Evolutionary conservation across 805 yeast genomes (phyloP).

Genomic region (Candida coleopterorum): DNA sequence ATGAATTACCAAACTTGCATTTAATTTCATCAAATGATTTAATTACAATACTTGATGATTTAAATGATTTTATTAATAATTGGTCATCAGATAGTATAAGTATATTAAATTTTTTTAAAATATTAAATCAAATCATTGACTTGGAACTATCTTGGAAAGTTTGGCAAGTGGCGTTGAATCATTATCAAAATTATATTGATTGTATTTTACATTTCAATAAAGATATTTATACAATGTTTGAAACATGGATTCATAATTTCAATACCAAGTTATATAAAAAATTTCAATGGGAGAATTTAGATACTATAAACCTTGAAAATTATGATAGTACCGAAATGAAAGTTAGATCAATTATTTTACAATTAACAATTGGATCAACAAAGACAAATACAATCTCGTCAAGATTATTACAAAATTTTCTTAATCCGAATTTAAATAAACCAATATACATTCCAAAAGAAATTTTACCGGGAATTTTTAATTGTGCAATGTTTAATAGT

Average conservation of each 20-base stretch:
- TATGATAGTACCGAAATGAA: conserved; percentile 33
- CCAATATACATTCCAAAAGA: conserved; percentile 46
- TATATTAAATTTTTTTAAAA: conserved; percentile 25
- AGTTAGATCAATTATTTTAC: conserved; percentile 22
- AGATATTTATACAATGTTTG: conserved; percentile 15
- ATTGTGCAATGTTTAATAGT: conserved; percentile 28
- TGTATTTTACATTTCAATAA: conserved; percentile 27
- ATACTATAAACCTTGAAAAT: conserved; percentile 9
- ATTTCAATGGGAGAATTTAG: conserved; percentile 22
- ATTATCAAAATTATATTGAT: conserved; percentile 29
- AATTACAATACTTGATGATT: conserved; percentile 31
- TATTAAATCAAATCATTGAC: conserved; percentile 26
- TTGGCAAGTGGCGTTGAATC: conserved; percentile 30
- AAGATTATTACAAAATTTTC: conserved; percentile 39
- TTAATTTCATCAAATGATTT: conserved; percentile 18
- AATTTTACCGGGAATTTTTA: conserved; percentile 41
- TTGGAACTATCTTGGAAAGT: conserved; percentile 24
- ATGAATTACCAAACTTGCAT: conserved; percentile 15
- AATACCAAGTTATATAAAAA: conserved; percentile 16
- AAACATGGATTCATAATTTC: conserved; percentile 18
- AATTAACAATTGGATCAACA: conserved; percentile 3
- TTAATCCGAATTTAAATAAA: conserved; percentile 48
- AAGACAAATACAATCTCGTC: conserved; percentile 23
- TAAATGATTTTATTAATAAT: conserved; percentile 32
- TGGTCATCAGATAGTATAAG: conserved; percentile 15